A percentile compares a stretch with the other conserved stretches of the same genome.
Evolutionary conservation across 345 rosid species (phyloP).

Genomic region (Raphanus raphanistrum): DNA sequence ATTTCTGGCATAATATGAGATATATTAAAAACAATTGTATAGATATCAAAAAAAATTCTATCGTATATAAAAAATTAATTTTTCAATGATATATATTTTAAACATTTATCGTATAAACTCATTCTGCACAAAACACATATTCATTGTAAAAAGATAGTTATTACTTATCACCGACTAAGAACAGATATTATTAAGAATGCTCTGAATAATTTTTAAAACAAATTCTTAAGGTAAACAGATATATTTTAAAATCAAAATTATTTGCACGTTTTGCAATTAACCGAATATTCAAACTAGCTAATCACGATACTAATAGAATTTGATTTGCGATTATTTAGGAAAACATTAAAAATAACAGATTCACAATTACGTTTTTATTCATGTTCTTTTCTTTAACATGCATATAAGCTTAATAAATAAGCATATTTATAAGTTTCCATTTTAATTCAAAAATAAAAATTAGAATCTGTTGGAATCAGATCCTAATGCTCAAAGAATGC

Average conservation of each 20-base stretch:
- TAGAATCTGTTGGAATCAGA: slow-evolving; percentile 40
- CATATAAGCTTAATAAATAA: slow-evolving; percentile 15
- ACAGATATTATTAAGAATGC: too few species aligned
- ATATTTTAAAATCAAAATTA: not conserved
- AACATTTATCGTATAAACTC: too few species aligned
- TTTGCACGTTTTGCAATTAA: not conserved
- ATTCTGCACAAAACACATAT: too few species aligned
- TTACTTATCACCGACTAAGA: too few species aligned
- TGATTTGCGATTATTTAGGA: not conserved
- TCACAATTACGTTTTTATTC: slow-evolving; percentile 28
- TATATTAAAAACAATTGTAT: too few species aligned
- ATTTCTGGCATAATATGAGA: too few species aligned
- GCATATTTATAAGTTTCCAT: slow-evolving; percentile 10
- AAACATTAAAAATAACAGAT: slow-evolving; percentile 1
- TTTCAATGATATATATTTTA: too few species aligned
- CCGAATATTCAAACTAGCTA: not conserved
- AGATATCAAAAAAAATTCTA: too few species aligned
- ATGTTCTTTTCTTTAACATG: slow-evolving; percentile 8
- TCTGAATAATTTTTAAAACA: not conserved
- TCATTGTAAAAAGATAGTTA: too few species aligned
- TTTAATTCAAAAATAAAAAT: not conserved
- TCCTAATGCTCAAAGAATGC: slow-evolving; percentile 57
- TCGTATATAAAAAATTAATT: too few species aligned
- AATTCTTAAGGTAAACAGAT: too few species aligned
- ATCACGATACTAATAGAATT: not conserved